These are phyloP conservation scores for Pythium brachiatum DNA, from an alignment of 352 stramenopile genomes.

Conservation along the genomic window DNA sequence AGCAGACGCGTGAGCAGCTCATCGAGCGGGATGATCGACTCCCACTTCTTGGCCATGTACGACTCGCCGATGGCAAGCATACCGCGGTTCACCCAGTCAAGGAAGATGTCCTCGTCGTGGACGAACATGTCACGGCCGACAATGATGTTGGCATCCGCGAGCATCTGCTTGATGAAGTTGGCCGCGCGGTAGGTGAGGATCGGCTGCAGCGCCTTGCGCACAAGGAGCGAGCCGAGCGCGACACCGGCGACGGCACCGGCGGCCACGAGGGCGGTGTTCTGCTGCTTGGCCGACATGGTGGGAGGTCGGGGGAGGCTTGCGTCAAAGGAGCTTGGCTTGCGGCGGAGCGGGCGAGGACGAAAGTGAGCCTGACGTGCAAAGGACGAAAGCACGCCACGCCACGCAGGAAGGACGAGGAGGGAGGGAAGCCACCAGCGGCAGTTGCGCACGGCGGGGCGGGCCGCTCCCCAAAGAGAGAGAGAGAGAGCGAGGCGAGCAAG, in stretches of 20 bases:
- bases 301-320: constrained; percentile 21
- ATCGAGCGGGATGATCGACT: constrained; percentile 77
- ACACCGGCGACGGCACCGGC: constrained; percentile 61
- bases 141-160: constrained; percentile 76
- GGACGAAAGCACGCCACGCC: not conserved
- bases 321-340: constrained; percentile 15
- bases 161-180: constrained; percentile 82
- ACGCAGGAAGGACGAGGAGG: not conserved
- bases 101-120: constrained; percentile 81
- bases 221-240: constrained; percentile 60
- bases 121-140: constrained; percentile 79
- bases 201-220: constrained; percentile 66
- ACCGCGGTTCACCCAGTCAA: constrained; percentile 81
- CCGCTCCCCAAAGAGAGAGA: constrained; percentile 8
- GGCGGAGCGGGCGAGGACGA: constrained; percentile 19
- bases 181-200: constrained; percentile 62
- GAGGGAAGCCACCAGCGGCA: constrained; percentile 5
- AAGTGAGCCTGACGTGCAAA: constrained; percentile 12
- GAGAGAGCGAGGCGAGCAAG: constrained; percentile 7
- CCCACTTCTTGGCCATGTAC: constrained; percentile 89
- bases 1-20: constrained; percentile 73
- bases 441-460: constrained; percentile 18
- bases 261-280: constrained; percentile 72
- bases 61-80: constrained; percentile 87
- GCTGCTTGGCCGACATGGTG: constrained; percentile 39